A percentile compares a stretch with the other conserved stretches of the same genome.
These are phyloP conservation scores for Cantharellus anzutake DNA, from an alignment of 768 basidiomycete genomes.

Conservation along the genomic window DNA sequence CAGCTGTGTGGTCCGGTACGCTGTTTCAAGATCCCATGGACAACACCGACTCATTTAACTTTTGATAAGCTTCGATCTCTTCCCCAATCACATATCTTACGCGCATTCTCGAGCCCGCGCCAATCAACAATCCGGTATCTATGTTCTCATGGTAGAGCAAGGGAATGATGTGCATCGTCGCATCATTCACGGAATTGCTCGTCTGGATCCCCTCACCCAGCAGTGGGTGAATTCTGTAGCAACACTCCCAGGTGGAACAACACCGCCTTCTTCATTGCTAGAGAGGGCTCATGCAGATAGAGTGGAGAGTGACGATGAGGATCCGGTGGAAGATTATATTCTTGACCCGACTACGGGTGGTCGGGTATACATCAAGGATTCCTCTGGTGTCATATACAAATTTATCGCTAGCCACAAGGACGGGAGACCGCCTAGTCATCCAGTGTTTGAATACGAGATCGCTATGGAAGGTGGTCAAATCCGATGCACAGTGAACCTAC, in stretches of 20 bases:
- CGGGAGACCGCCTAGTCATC: neutral
- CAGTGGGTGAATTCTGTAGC: conserved; percentile 33
- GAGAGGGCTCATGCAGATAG: conserved; percentile 26
- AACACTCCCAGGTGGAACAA: conserved; percentile 19
- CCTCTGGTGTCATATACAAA: conserved; percentile 35
- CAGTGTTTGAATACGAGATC: neutral
- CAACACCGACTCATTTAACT: neutral
- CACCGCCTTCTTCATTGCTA: conserved; percentile 27
- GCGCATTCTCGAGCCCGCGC: conserved; percentile 33
- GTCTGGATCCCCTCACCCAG: conserved; percentile 22
- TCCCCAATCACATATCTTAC: conserved; percentile 42
- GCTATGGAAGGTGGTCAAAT: neutral
- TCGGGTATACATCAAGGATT: conserved; percentile 38
- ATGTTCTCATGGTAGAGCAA: conserved; percentile 45
- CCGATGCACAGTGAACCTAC: conserved; percentile 31
- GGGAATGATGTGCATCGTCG: conserved; percentile 36
- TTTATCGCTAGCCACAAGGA: conserved; percentile 18
- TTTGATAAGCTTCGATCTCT: conserved; percentile 35
- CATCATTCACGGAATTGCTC: conserved; percentile 27
- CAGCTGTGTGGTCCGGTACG: conserved; percentile 41
- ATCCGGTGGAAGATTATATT: conserved; percentile 22
- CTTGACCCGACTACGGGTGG: conserved; percentile 44
- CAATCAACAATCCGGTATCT: conserved; percentile 28
- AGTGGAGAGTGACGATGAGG: conserved; percentile 30
- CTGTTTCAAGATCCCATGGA: neutral